These are phyloP conservation scores for Bombardia bombarda DNA, from an alignment of 495 filamentous ascomycete genomes.

Conservation along the genomic window DNA sequence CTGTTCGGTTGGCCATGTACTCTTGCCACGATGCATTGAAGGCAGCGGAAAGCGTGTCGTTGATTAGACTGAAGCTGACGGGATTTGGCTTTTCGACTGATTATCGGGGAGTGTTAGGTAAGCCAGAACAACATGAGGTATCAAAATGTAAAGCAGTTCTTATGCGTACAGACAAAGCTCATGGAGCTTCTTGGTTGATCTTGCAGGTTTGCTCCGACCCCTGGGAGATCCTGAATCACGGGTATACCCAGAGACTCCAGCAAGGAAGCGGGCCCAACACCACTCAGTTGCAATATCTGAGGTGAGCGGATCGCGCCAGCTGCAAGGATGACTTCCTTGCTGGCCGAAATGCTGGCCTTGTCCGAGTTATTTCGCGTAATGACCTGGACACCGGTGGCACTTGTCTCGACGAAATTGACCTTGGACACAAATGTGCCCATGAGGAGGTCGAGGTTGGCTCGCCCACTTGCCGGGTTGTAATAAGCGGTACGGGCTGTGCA, in stretches of 20 bases:
- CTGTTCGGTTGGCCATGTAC: constrained; percentile 26
- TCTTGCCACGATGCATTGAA: constrained; percentile 25
- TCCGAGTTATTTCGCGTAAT: neutral
- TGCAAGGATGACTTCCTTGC: constrained; percentile 43
- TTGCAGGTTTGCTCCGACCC: constrained; percentile 42
- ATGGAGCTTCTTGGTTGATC: constrained; percentile 24
- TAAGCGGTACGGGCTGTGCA: constrained; percentile 9
- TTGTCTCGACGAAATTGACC: constrained; percentile 25
- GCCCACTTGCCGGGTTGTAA: constrained; percentile 9
- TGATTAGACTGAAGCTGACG: constrained; percentile 7
- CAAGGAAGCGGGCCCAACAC: constrained; percentile 36
- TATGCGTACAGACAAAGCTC: constrained; percentile 16
- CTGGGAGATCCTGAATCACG: constrained; percentile 33
- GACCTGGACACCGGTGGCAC: constrained; percentile 18
- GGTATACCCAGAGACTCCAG: constrained; percentile 30
- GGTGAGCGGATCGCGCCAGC: constrained; percentile 45
- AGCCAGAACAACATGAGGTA: too few species aligned
- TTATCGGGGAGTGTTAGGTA: constrained; percentile 3
- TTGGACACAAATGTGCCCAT: constrained; percentile 31
- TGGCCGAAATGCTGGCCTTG: constrained; percentile 19
- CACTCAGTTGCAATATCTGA: constrained; percentile 41
- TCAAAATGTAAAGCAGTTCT: too few species aligned
- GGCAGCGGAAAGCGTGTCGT: constrained; percentile 20
- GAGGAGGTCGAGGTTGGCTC: constrained; percentile 31
- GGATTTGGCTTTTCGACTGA: constrained; percentile 7